Percentiles rank a stretch among this genome's conserved stretches.
Evolutionary conservation across 1,284 basidiomycete species (phyloP).

Genomic region (Agroathelia rolfsii): DNA sequence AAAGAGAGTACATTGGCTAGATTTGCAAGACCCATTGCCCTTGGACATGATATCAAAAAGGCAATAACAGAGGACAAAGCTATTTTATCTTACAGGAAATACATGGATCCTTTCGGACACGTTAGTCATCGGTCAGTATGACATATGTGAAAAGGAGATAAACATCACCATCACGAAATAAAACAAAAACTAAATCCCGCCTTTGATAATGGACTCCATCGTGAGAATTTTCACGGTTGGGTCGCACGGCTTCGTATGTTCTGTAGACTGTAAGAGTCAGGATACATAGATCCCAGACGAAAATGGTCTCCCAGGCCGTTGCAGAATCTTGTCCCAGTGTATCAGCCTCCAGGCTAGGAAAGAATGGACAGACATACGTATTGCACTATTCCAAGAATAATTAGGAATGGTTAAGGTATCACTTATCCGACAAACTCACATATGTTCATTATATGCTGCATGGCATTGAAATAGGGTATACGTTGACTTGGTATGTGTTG

Average conservation of each 20-base stretch:
- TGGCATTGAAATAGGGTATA: conserved; percentile 22
- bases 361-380: conserved; percentile 14
- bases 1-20: conserved; percentile 32
- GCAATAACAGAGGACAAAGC: neutral
- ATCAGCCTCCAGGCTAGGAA: neutral
- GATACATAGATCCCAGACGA: conserved; percentile 28
- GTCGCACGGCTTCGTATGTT: conserved; percentile 22
- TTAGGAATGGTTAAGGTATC: neutral
- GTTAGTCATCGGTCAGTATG: neutral
- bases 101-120: conserved; percentile 23
- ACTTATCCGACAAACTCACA: conserved; percentile 18
- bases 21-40: conserved; percentile 29
- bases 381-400: conserved; percentile 14
- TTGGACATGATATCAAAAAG: conserved; percentile 9
- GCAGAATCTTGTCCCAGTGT: conserved; percentile 25
- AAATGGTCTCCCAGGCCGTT: conserved; percentile 31
- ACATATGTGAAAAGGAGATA: neutral
- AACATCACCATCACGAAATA: conserved; percentile 27
- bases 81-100: conserved; percentile 23
- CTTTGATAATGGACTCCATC: conserved; percentile 13
- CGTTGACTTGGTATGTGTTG: conserved; percentile 19
- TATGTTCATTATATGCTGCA: conserved; percentile 18
- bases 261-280: conserved; percentile 27
- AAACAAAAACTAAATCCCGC: conserved; percentile 20
- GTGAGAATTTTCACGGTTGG: too few relatives aligned